phyloP scores from a whole-genome alignment of 2,329 filamentous ascomycete genomes.

The Xylogone sp. region DNA sequence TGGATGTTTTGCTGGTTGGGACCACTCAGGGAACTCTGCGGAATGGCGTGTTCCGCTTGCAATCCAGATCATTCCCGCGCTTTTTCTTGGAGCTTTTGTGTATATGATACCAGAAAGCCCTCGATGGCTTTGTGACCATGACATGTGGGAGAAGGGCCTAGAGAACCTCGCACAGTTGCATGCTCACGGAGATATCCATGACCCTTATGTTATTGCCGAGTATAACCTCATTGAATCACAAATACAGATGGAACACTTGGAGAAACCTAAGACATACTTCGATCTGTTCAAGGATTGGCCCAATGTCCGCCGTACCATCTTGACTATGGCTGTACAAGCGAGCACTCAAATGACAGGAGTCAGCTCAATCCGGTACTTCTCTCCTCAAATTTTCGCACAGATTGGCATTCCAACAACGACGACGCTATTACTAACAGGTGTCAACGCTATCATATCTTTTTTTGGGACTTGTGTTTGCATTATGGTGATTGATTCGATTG shows the following conservation, averaged over 20 bases:
- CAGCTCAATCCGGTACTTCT: constrained; percentile 72
- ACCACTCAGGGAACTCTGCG: not conserved
- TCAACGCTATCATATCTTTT: constrained; percentile 67
- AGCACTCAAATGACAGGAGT: constrained; percentile 75
- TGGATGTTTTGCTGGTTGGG: not conserved
- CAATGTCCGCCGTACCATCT: constrained; percentile 67
- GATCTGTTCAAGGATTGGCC: constrained; percentile 65
- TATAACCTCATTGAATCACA: constrained; percentile 66
- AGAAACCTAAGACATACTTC: constrained; percentile 64
- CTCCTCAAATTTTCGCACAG: constrained; percentile 60
- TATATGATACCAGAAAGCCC: constrained; percentile 68
- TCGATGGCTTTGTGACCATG: constrained; percentile 72
- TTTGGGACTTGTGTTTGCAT: constrained; percentile 67
- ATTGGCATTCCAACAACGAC: constrained; percentile 64
- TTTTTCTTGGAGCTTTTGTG: constrained; percentile 33
- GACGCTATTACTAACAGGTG: constrained; percentile 72
- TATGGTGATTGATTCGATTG: constrained; percentile 62
- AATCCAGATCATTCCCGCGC: constrained; percentile 29
- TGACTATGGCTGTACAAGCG: constrained; percentile 66
- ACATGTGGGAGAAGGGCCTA: constrained; percentile 57
- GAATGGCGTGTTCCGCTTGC: constrained; percentile 33
- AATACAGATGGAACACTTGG: constrained; percentile 62
- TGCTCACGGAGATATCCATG: constrained; percentile 59
- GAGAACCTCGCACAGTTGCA: constrained; percentile 65
- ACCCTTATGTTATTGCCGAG: constrained; percentile 69